phyloP scores from a whole-genome alignment of 768 basidiomycete genomes.

The Terana coerulea region DNA sequence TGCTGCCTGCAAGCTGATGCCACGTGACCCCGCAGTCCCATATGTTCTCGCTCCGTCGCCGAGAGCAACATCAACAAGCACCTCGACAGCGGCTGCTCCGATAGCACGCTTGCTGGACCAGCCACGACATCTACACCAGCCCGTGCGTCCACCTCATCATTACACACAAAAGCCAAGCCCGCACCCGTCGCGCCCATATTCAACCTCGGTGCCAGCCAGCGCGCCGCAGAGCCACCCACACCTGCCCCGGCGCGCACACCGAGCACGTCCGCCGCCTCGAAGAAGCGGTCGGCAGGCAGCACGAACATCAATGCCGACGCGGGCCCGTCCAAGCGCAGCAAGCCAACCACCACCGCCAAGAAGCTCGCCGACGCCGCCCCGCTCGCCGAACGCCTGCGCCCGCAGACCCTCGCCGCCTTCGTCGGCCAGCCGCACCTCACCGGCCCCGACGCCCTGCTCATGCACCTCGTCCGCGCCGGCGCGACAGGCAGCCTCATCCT shows the following conservation, averaged over 20 bases:
- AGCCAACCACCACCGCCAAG: slow-evolving; percentile 1
- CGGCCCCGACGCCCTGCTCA: slow-evolving; percentile 52
- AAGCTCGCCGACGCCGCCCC: slow-evolving; percentile 38
- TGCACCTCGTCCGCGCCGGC: slow-evolving; percentile 46
- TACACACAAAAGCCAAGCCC: slow-evolving; percentile 5
- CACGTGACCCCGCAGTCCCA: slow-evolving; percentile 18
- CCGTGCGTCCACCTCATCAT: not conserved
- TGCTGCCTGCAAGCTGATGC: not conserved
- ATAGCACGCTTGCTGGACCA: slow-evolving; percentile 7
- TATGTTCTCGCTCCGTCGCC: slow-evolving; percentile 20
- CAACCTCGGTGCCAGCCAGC: slow-evolving; percentile 6
- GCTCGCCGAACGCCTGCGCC: slow-evolving; percentile 71
- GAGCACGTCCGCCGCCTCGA: slow-evolving; percentile 5
- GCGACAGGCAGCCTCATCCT: slow-evolving; percentile 58
- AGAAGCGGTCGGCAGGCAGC: slow-evolving; percentile 18
- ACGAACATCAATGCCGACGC: not conserved
- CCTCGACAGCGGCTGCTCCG: slow-evolving; percentile 24
- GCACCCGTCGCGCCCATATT: slow-evolving; percentile 21
- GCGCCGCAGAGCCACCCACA: not conserved
- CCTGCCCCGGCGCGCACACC: slow-evolving; percentile 8
- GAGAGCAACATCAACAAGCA: slow-evolving; percentile 25
- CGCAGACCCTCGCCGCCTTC: slow-evolving; percentile 58
- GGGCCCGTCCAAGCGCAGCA: slow-evolving; percentile 15
- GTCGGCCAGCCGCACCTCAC: slow-evolving; percentile 69
- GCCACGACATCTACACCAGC: too few relatives aligned